A percentile compares a stretch with the other conserved stretches of the same genome.
Conservation (phyloP, 2,329 filamentous ascomycete genomes). For the Basipetospora chlamydospora region DNA sequence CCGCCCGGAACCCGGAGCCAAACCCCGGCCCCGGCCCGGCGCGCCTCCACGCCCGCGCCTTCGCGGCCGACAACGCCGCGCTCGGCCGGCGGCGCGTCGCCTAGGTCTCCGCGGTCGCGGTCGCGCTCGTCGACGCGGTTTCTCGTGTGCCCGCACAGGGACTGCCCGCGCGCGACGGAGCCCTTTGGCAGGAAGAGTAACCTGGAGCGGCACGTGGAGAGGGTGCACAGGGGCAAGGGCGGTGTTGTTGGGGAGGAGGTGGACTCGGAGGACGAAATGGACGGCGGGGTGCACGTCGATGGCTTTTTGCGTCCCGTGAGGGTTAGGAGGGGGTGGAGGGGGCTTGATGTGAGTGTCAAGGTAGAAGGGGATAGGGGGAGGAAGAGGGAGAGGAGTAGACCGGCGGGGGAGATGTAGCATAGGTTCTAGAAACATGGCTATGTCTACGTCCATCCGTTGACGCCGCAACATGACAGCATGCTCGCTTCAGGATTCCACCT, state of each 20-base stretch:
- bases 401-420: too few relatives aligned
- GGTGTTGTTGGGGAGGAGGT: slow-evolving; percentile 17
- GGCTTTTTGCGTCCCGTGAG: slow-evolving; percentile 47
- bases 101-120: too few relatives aligned
- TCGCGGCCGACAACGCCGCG: slow-evolving; percentile 4
- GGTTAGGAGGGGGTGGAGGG: slow-evolving; percentile 32
- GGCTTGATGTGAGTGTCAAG: slow-evolving; percentile 12
- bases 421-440: background rate
- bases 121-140: slow-evolving; percentile 11
- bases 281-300: slow-evolving; percentile 52
- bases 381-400: slow-evolving; percentile 5
- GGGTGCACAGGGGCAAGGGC: slow-evolving; percentile 21
- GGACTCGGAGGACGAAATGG: slow-evolving; percentile 36
- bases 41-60: background rate
- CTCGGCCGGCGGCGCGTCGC: too few relatives aligned
- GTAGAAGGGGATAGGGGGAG: slow-evolving; percentile 11
- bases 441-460: too few relatives aligned
- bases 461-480: too few relatives aligned
- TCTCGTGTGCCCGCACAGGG: slow-evolving; percentile 21
- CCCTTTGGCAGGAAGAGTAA: slow-evolving; percentile 23
- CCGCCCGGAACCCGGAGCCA: slow-evolving; percentile 5
- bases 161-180: slow-evolving; percentile 20
- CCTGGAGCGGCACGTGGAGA: slow-evolving; percentile 22
- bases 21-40: slow-evolving; percentile 1
- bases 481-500: too few relatives aligned